Base-by-base conservation (phyloP, 495 filamentous ascomycete genomes). In the Darksidea phi region DNA sequence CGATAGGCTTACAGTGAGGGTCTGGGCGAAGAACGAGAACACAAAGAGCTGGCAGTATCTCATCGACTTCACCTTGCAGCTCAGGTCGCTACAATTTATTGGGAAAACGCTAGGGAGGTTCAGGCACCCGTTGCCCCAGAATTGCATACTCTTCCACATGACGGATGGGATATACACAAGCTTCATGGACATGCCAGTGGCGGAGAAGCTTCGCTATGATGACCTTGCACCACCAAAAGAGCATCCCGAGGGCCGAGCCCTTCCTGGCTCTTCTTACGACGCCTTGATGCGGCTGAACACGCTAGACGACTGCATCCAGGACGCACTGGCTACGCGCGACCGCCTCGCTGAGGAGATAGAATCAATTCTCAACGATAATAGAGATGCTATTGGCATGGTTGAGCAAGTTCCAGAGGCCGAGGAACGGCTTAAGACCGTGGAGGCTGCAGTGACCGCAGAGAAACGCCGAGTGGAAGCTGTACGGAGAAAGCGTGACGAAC, bases 251-350 rank as follows among this genome's bases (percentile, higher is more conserved):
- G 48, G 75, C 13, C 41, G 63, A 25, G 75, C 64, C 1, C 64
- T 84, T 54, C 68, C 78, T 0, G 94, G 89, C 1, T 90, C 91
- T 5, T 92, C 91, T 0, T 98, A 96, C 74, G 94, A 95, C 68
- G 84, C 89, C 1, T 76, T 98, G 45, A 95, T 96, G 88, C 84
- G 86, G 28, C 78, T 98, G 26, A 86, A 88, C 13, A 97, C 90
- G 53, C 77, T 98, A 37, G 91, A 96, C 59, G 88, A 91, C 67
- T 96, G 91, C 59, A 88, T 97, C 34, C 89, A 96, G 72, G 94
- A 98, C 68, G 91, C 92, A 5, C 72, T 96, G 0, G 80, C 82
- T 0, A 97, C 90, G 0, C 81, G 89, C 4, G 85, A 88, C 58
- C 81, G 80, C 50, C 74, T 98, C 8, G 82, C 89, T 10, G 71